These are phyloP conservation scores for Ettlia oleoabundans DNA, from an alignment of 139 green algal species.

Conservation along the genomic window DNA sequence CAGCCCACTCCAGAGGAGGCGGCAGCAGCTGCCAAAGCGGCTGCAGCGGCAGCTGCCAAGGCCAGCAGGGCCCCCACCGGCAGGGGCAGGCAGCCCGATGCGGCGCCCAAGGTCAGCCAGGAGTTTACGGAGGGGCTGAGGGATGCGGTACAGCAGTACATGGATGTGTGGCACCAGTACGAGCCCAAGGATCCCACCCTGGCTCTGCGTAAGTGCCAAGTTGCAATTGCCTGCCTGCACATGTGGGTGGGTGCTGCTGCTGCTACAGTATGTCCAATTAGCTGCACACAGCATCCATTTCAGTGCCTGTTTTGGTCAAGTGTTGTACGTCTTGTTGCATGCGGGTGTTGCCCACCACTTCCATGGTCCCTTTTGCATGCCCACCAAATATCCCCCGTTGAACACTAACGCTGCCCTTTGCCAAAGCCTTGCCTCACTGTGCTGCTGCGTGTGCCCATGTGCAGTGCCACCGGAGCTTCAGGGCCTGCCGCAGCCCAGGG, in stretches of 20 bases:
- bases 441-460: background rate
- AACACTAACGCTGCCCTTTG: no score
- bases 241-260: no score
- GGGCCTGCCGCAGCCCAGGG: slow-evolving; percentile 26
- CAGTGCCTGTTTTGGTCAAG: no score
- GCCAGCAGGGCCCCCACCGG: slow-evolving; percentile 51
- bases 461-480: slow-evolving; percentile 32
- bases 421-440: no score
- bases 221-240: no score
- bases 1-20: slow-evolving; percentile 53
- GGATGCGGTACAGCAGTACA: slow-evolving; percentile 74
- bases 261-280: no score
- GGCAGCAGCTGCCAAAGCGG: slow-evolving; percentile 46
- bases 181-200: slow-evolving; percentile 16
- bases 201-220: background rate
- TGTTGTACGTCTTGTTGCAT: no score
- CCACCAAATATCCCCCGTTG: no score
- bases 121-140: slow-evolving; percentile 78
- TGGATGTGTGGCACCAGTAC: slow-evolving; percentile 79
- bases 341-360: no score
- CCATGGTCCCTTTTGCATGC: no score
- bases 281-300: no score
- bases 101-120: slow-evolving; percentile 41
- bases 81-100: slow-evolving; percentile 29
- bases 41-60: slow-evolving; percentile 46